Percentiles rank a stretch among this genome's conserved stretches.
Conservation (phyloP, 2,329 filamentous ascomycete genomes). For the Monosporascus sp. region DNA sequence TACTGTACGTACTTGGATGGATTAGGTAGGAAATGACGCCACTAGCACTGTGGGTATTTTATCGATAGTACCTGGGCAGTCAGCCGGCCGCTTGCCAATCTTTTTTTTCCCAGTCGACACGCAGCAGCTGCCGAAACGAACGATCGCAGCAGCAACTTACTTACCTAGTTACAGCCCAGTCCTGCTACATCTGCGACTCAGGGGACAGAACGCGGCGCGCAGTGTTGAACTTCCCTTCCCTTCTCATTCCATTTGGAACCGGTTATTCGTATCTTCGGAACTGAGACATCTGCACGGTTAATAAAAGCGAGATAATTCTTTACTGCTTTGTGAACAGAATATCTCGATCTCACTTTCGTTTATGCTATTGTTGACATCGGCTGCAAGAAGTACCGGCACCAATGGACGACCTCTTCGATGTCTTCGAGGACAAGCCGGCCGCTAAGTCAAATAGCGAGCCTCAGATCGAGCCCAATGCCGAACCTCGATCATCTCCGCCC, state of each 20-base stretch:
- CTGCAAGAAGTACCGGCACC: not conserved
- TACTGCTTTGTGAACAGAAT: not conserved
- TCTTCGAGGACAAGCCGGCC: constrained; percentile 64
- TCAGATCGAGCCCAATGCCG: constrained; percentile 28
- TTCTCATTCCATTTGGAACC: not conserved
- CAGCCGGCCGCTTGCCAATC: not conserved
- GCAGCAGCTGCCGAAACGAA: not conserved
- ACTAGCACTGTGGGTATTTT: not conserved
- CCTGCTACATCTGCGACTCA: too few relatives aligned
- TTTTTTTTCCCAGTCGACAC: not conserved
- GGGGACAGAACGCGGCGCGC: too few relatives aligned
- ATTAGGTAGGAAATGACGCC: not conserved
- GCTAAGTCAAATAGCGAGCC: constrained; percentile 37
- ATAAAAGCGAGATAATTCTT: too few relatives aligned
- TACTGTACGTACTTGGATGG: too few relatives aligned
- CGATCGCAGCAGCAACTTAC: not conserved
- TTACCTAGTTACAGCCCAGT: not conserved
- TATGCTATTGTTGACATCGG: not conserved
- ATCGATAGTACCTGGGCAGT: not conserved
- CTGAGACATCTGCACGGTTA: too few relatives aligned
- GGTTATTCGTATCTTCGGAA: too few relatives aligned
- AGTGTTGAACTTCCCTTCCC: not conserved
- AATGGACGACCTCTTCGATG: constrained; percentile 79
- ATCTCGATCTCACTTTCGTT: not conserved
- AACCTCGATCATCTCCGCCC: constrained; percentile 20